Percentiles rank a stretch among this genome's conserved stretches.
Evolutionary conservation across 192 early-diverging fungal genomes (phyloP).

Genomic region (Dissophora ornata): DNA sequence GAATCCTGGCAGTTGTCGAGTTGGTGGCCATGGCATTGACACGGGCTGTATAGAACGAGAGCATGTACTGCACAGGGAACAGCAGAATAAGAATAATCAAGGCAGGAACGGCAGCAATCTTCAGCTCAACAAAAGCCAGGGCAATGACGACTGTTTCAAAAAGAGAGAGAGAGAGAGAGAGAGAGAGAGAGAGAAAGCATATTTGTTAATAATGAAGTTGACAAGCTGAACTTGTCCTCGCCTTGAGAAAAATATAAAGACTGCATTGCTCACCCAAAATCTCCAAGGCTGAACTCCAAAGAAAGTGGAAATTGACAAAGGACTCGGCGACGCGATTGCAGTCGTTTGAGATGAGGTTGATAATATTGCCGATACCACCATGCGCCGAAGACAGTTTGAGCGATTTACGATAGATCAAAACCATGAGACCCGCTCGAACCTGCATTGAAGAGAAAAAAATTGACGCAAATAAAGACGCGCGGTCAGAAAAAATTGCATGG

Average conservation of each 20-base stretch:
- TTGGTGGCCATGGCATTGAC: conserved; percentile 63
- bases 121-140: conserved; percentile 64
- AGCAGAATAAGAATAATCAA: conserved; percentile 47
- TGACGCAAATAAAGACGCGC: background rate
- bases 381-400: conserved; percentile 69
- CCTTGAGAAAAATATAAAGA: too few species aligned
- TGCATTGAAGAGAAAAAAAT: conserved; percentile 25
- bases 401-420: conserved; percentile 78
- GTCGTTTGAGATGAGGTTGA: conserved; percentile 79
- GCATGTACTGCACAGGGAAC: conserved; percentile 71
- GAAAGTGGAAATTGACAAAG: conserved; percentile 74
- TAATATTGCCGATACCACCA: conserved; percentile 74
- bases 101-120: conserved; percentile 65
- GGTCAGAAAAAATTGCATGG: background rate
- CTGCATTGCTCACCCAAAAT: conserved; percentile 53
- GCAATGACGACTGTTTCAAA: conserved; percentile 58
- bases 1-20: conserved; percentile 71
- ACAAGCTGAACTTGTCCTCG: too few species aligned
- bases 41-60: conserved; percentile 63
- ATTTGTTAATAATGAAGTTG: too few species aligned
- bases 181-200: too few species aligned
- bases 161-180: too few species aligned
- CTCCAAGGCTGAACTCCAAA: conserved; percentile 78
- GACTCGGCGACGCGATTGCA: conserved; percentile 79
- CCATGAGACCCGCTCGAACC: conserved; percentile 81